These are phyloP conservation scores for Pyronema omphalodes DNA, from an alignment of 495 filamentous ascomycete species.

Conservation along the genomic window DNA sequence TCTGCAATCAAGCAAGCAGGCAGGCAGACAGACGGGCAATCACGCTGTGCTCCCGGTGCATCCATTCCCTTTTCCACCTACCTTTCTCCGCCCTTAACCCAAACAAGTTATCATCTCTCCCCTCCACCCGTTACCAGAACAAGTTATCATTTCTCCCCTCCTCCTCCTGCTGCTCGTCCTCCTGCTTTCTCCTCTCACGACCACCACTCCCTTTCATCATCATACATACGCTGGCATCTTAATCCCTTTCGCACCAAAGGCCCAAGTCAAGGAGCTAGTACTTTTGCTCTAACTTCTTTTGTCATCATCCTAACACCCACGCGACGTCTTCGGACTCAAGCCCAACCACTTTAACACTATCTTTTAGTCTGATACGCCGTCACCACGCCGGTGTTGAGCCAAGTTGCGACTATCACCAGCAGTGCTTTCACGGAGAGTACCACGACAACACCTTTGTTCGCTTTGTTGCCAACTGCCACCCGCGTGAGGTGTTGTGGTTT, in stretches of 20 bases:
- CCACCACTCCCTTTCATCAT: not conserved
- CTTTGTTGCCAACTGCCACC: no score
- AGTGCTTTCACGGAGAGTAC: no score
- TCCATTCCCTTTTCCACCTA: not conserved
- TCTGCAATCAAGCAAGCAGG: not conserved
- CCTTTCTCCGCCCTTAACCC: not conserved
- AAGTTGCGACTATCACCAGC: no score
- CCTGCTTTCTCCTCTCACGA: constrained; percentile 1
- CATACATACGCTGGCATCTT: not conserved
- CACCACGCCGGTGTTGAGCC: not conserved
- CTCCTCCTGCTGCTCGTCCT: not conserved
- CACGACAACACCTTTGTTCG: no score
- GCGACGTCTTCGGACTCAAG: not conserved
- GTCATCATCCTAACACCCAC: not conserved
- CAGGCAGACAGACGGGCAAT: no score
- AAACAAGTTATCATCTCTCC: not conserved
- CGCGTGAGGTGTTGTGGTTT: no score
- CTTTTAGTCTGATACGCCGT: not conserved
- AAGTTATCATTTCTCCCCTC: not conserved
- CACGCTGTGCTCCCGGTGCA: not conserved
- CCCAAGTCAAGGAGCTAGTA: not conserved
- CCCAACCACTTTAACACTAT: not conserved
- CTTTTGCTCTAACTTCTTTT: not conserved
- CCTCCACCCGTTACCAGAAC: not conserved
- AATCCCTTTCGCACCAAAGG: not conserved